Base-by-base conservation (phyloP, 2,329 filamentous ascomycete genomes). In the Stagonosporopsis rhizophila region DNA sequence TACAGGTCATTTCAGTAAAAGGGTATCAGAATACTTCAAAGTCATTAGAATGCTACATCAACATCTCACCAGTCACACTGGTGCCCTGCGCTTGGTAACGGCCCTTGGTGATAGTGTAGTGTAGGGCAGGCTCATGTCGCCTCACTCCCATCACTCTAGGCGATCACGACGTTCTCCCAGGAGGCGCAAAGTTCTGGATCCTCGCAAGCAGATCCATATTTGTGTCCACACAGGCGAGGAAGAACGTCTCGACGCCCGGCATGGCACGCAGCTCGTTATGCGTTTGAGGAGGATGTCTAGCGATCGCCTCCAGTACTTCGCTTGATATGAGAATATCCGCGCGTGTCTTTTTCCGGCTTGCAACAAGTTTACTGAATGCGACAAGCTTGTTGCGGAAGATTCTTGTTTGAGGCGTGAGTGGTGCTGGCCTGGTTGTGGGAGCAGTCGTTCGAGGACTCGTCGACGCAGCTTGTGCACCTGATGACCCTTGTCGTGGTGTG, bases 331-430 rank as follows among this genome's bases (percentile, higher is more conserved):
- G 61, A 0, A 19, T 41, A 1, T 55, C 58, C 17, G 52, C 27
- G 1, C 32, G 5, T 17, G 44, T 39, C 15, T 50, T 27, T 1
- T 68, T 38, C 47, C 62, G 70, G 1, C 51, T 42, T 4, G 64
- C 59, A 0, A 75, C 64, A 0, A 62, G 61, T 20, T 45, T 71
- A 48, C 71, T 73, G n/a, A 74, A 66, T 0, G 70, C 71, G 2
- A 56, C n/a, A 0, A 75, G 63, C 37, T 73, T 73, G 51, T 65
- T 73, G 20, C 60, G 61, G 22, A 68, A 60, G 23, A 71, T 63
- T 17, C 48, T 45, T 4, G 42, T 27, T 3, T 28, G 38, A 3
- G 42, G 45, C 12, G 45, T 30, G 20, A 54, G 20, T 1, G 37
- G 15, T 4, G 12, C 23, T 6, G n/a, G 23, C n/a, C n/a, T 39